Conservation (phyloP, 2,329 filamentous ascomycete genomes). For the Didymella pomorum region DNA sequence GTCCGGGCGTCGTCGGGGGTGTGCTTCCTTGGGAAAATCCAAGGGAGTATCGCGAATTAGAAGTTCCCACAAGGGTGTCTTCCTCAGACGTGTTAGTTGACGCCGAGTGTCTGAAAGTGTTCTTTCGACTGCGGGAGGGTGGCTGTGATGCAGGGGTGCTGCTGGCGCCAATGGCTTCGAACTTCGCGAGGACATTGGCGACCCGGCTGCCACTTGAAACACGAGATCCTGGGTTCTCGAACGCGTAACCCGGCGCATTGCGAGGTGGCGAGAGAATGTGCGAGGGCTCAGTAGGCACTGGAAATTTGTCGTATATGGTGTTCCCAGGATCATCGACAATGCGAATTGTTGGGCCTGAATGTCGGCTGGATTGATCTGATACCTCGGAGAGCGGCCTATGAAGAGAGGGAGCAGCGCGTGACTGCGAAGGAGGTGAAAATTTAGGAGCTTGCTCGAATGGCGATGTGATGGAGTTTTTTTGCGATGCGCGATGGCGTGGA, state of each 20-base stretch:
- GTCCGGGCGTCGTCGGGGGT: conserved; percentile 47
- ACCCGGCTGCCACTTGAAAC: conserved; percentile 52
- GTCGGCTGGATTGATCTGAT: conserved; percentile 50
- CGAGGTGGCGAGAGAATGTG: conserved; percentile 52
- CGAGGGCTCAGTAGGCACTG: conserved; percentile 51
- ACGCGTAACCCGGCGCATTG: conserved; percentile 48
- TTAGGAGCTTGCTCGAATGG: conserved; percentile 42
- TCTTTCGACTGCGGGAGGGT: conserved; percentile 43
- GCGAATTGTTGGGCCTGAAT: conserved; percentile 51
- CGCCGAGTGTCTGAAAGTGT: conserved; percentile 47
- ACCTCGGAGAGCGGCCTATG: conserved; percentile 51
- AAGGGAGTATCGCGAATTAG: conserved; percentile 48
- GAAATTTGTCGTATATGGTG: conserved; percentile 51
- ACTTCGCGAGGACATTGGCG: conserved; percentile 51
- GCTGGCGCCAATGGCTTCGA: conserved; percentile 40
- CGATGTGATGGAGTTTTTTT: conserved; percentile 34
- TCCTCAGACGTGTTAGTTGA: conserved; percentile 51
- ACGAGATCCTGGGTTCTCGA: conserved; percentile 48
- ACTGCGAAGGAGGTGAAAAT: conserved; percentile 37
- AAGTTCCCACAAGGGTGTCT: conserved; percentile 49
- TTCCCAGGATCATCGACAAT: conserved; percentile 50
- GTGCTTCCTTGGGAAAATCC: conserved; percentile 52
- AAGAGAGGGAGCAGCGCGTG: conserved; percentile 43
- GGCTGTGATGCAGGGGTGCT: conserved; percentile 44
- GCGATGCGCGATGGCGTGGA: conserved; percentile 37